Percentiles rank a stretch among this genome's conserved stretches.
phyloP scores from a whole-genome alignment of 2,329 filamentous ascomycete genomes.

The Coniochaeta sp. region DNA sequence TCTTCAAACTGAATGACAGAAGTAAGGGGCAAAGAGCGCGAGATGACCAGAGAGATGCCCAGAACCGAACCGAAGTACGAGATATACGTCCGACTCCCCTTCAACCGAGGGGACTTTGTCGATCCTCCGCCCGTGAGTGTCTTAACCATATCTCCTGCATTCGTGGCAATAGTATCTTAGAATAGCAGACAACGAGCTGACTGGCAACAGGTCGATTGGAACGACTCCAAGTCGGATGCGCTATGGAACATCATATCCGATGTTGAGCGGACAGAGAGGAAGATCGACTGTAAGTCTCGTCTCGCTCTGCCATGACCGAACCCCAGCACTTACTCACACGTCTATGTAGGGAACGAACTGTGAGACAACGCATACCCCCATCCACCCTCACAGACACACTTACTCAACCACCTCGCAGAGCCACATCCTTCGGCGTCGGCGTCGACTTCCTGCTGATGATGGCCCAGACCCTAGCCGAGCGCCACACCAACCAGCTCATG shows the following conservation, averaged over 20 bases:
- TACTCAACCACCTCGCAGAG: slow-evolving; percentile 35
- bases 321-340: slow-evolving; percentile 6
- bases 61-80: slow-evolving; percentile 52
- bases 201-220: slow-evolving; percentile 71
- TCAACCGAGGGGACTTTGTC: slow-evolving; percentile 77
- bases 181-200: background rate
- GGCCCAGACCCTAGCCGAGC: slow-evolving; percentile 87
- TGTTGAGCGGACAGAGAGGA: slow-evolving; percentile 53
- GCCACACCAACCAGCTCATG: slow-evolving; percentile 81
- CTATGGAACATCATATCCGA: slow-evolving; percentile 87
- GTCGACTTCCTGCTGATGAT: slow-evolving; percentile 87
- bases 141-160: background rate
- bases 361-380: slow-evolving; percentile 31
- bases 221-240: slow-evolving; percentile 74
- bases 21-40: background rate
- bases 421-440: slow-evolving; percentile 72
- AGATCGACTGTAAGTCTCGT: slow-evolving; percentile 69
- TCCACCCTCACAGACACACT: slow-evolving; percentile 14
- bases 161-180: background rate
- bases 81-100: slow-evolving; percentile 84
- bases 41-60: background rate
- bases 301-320: background rate
- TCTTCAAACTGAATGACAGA: background rate
- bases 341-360: slow-evolving; percentile 63
- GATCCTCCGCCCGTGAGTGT: slow-evolving; percentile 73